These are phyloP conservation scores for Kwoniella pini DNA, from an alignment of 768 basidiomycete genomes.

Conservation along the genomic window DNA sequence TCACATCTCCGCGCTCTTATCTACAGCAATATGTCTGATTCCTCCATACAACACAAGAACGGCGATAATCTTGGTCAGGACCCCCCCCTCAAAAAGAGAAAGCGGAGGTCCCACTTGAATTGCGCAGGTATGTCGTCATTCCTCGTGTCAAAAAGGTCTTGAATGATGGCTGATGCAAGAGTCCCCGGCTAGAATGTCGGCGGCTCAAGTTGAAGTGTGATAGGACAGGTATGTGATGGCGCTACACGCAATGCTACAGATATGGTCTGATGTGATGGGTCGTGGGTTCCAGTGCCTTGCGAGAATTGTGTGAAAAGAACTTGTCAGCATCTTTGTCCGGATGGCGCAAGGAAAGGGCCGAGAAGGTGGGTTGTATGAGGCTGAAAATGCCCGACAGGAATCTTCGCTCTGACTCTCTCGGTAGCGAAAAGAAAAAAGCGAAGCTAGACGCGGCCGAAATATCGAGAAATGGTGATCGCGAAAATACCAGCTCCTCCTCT, in stretches of 20 bases:
- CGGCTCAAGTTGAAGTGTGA: conserved; percentile 27
- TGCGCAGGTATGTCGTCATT: conserved; percentile 16
- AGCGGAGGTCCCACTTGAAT: conserved; percentile 18
- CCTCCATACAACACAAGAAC: not conserved
- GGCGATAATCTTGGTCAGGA: not conserved
- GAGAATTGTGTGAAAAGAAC: conserved; percentile 19
- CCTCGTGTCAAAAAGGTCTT: not conserved
- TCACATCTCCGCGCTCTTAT: too few species aligned
- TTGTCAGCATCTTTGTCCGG: conserved; percentile 23
- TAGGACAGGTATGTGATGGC: conserved; percentile 15
- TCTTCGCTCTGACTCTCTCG: not conserved
- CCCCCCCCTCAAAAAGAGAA: conserved; percentile 5
- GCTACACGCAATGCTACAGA: not conserved
- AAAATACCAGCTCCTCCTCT: not conserved
- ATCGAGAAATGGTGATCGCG: not conserved
- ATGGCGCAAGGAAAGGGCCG: conserved; percentile 15
- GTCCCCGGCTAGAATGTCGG: conserved; percentile 17
- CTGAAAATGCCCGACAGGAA: not conserved
- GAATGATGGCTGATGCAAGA: not conserved
- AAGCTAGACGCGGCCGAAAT: not conserved
- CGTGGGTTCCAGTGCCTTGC: conserved; percentile 16
- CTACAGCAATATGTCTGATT: too few species aligned
- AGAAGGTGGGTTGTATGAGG: conserved; percentile 5
- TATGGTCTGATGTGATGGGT: too few species aligned
- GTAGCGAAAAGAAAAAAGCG: conserved; percentile 1